A percentile compares a stretch with the other conserved stretches of the same genome.
Evolutionary conservation across 192 early-diverging fungal species (phyloP).

Genomic region (Linnemannia schmuckeri): DNA sequence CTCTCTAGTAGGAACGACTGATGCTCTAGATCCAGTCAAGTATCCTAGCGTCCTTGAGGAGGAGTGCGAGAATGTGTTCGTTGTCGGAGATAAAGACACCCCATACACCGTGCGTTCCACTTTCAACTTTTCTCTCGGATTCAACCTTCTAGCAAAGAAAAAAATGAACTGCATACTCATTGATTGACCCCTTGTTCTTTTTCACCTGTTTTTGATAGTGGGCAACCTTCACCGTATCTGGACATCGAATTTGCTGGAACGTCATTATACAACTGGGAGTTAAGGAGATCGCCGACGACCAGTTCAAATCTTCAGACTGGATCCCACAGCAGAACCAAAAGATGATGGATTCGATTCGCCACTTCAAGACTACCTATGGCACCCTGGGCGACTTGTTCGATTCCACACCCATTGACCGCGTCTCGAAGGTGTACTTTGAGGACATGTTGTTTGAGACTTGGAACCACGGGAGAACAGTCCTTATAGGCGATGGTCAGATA

Average conservation of each 20-base stretch:
- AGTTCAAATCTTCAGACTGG: slow-evolving; percentile 13
- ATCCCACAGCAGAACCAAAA: background rate
- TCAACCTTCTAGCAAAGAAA: too few relatives aligned
- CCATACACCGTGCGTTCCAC: background rate
- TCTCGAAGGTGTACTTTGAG: slow-evolving; percentile 23
- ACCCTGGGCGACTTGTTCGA: slow-evolving; percentile 5
- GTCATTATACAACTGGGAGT: slow-evolving; percentile 9
- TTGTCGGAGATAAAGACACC: background rate
- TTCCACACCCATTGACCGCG: background rate
- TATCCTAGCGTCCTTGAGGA: slow-evolving; percentile 8
- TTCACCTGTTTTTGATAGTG: slow-evolving; percentile 3
- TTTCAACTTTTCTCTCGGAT: background rate
- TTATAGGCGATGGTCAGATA: slow-evolving; percentile 26
- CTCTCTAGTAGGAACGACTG: slow-evolving; percentile 11
- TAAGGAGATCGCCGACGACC: background rate
- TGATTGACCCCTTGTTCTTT: background rate
- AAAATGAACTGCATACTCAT: background rate
- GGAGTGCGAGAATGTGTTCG: background rate
- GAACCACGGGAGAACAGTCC: slow-evolving; percentile 5
- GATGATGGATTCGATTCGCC: slow-evolving; percentile 6
- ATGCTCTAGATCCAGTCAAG: background rate
- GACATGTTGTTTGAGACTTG: slow-evolving; percentile 25
- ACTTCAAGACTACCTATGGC: slow-evolving; percentile 18
- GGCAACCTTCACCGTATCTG: slow-evolving; percentile 3
- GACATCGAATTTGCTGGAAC: slow-evolving; percentile 12